Base-by-base conservation (phyloP, 768 basidiomycete species). In the Exsudoporus frostii region DNA sequence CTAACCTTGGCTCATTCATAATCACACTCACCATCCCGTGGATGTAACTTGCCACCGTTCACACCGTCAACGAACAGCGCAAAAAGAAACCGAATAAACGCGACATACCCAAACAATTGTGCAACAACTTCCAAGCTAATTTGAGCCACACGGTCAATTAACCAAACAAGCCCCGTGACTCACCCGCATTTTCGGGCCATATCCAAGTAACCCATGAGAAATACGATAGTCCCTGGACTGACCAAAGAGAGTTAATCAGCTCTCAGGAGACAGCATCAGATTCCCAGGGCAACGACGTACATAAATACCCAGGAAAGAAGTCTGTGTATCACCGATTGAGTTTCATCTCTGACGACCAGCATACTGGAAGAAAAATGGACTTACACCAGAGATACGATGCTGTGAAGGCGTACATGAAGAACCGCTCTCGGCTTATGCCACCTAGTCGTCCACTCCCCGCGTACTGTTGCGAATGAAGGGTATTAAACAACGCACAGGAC, bases 401-500 rank as follows among this genome's bases (percentile, higher is more conserved):
- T 2, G 75, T 50, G 64, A 88, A 86, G 5, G 76, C 81, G 61
- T 79, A 83, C 52, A 83, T 57, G 76, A 92, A 92, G 76, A 91
- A 93, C 7, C 82, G 77, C 65, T 88, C 86, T 50, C 92, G 82
- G 56, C 80, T 82, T 40, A 92, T 71, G 34, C 87, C 87, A 3
- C 81, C 80, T 36, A 78, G 75, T 27, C 69, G 76, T 14, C 86
- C 84, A 17, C 79, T 77, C 42, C 88, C 88, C 4, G 82, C 75
- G 57, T 87, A 87, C 50, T 78, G 71, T 48, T 83, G 79, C 0
- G 83, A 83, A 68, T 92, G 90, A 0, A 90, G 74, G 1, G 88
- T 90, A 60, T 90, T 90, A 71, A 90, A 88, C 32, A 81, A 62
- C 2, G 88, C 85, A 58, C 89, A 90, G 14, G 79, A 83, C 38